These are phyloP conservation scores for Areca catechu DNA, from an alignment of 176 grass and related monocot genomes.

Conservation along the genomic window DNA sequence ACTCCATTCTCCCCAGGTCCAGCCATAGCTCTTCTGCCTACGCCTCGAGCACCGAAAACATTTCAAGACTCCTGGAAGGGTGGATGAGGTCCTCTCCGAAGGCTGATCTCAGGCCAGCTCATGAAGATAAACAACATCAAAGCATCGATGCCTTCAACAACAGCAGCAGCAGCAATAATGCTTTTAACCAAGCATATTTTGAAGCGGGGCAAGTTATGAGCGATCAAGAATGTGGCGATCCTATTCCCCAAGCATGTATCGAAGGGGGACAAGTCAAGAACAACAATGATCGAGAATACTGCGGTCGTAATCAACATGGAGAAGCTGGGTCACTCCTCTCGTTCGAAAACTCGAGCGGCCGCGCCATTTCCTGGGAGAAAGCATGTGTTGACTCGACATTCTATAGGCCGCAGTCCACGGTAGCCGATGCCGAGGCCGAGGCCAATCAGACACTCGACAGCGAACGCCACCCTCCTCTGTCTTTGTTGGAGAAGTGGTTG, in stretches of 20 bases:
- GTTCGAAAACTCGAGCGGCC: no score
- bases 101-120: not conserved
- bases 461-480: conserved; percentile 38
- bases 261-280: no score
- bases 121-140: not conserved
- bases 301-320: no score
- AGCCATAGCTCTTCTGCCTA: conserved; percentile 23
- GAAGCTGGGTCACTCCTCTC: no score
- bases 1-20: no score
- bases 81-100: conserved; percentile 13
- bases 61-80: conserved; percentile 55
- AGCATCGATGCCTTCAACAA: conserved; percentile 4
- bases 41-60: conserved; percentile 63
- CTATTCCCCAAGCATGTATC: no score
- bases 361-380: no score
- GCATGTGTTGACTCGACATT: conserved; percentile 4
- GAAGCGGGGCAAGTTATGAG: no score
- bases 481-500: conserved; percentile 66
- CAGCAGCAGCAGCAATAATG: conserved; percentile 5
- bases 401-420: not conserved
- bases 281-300: no score
- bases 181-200: not conserved
- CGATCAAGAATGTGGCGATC: no score
- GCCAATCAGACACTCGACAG: conserved; percentile 16
- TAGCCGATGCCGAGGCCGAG: conserved; percentile 8